Conservation (phyloP, 192 early-diverging fungal genomes). For the Coemansia reversa region DNA sequence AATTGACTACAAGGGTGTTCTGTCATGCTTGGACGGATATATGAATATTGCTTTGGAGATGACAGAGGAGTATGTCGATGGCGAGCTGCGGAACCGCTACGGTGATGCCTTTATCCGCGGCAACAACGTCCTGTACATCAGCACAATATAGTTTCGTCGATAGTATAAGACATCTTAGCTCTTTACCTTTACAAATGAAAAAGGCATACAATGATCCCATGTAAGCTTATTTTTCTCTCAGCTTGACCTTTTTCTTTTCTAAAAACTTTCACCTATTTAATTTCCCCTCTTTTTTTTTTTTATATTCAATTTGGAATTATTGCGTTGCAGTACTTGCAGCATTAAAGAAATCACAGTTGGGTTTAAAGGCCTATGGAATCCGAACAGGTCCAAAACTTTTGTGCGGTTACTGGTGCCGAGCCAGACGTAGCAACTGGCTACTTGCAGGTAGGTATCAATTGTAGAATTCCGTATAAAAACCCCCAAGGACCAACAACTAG, state of each 20-base stretch:
- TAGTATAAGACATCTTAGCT: not conserved
- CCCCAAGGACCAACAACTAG: not conserved
- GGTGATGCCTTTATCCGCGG: constrained; percentile 97
- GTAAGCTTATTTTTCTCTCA: not conserved
- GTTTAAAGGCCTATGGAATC: constrained; percentile 31
- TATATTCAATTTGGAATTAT: not conserved
- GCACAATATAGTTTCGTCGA: constrained; percentile 37
- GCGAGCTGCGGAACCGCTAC: constrained; percentile 88
- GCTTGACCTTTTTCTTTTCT: not conserved
- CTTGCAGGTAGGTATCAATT: constrained; percentile 45
- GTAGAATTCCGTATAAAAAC: not conserved
- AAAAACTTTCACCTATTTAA: not conserved
- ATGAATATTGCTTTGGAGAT: constrained; percentile 98
- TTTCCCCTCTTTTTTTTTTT: not conserved
- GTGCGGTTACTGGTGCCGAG: constrained; percentile 70
- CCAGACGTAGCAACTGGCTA: constrained; percentile 69
- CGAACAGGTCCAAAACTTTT: constrained; percentile 56
- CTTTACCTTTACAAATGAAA: constrained; percentile 9
- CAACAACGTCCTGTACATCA: constrained; percentile 83
- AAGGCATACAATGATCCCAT: not conserved
- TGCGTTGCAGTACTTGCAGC: not conserved
- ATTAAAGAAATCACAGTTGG: not conserved
- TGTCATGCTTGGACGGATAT: constrained; percentile 93
- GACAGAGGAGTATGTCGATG: constrained; percentile 94
- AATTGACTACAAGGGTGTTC: constrained; percentile 88